Conservation (phyloP, 2,329 filamentous ascomycete species). For the Fusarium metavorans region DNA sequence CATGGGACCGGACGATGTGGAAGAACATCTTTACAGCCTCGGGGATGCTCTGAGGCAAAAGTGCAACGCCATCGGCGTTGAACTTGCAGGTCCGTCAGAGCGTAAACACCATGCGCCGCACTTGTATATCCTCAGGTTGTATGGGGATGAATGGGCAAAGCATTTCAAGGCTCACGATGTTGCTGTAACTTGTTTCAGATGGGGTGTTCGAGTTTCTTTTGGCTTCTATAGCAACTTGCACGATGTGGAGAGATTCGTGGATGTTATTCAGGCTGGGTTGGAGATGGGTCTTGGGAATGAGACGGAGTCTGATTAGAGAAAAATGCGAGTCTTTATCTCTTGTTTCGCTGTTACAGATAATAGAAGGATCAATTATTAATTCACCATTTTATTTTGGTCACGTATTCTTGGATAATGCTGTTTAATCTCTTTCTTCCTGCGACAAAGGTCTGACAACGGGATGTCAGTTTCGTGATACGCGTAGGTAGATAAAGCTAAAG, state of each 20-base stretch:
- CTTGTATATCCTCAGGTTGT: constrained; percentile 44
- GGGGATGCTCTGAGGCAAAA: constrained; percentile 35
- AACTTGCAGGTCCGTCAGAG: constrained; percentile 36
- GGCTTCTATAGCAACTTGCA: constrained; percentile 18
- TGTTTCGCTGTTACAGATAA: background rate
- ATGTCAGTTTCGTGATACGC: background rate
- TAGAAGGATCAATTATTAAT: background rate
- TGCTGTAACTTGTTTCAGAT: constrained; percentile 39
- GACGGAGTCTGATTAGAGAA: background rate
- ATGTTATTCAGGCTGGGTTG: background rate
- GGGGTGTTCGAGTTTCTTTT: constrained; percentile 43
- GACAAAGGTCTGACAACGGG: background rate
- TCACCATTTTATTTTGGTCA: too few relatives aligned
- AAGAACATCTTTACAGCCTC: constrained; percentile 40
- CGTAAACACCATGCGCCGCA: constrained; percentile 44
- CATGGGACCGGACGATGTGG: constrained; percentile 40
- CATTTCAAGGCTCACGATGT: constrained; percentile 30
- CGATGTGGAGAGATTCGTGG: constrained; percentile 6
- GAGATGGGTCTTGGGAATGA: background rate
- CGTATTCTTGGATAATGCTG: background rate
- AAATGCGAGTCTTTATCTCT: background rate
- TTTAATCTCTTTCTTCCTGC: background rate
- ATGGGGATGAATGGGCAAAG: constrained; percentile 33
- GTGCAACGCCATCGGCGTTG: constrained; percentile 37
- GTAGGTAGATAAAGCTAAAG: background rate